These are phyloP conservation scores for Ilyonectria mors-panacis DNA, from an alignment of 2,329 filamentous ascomycete genomes.

Conservation along the genomic window DNA sequence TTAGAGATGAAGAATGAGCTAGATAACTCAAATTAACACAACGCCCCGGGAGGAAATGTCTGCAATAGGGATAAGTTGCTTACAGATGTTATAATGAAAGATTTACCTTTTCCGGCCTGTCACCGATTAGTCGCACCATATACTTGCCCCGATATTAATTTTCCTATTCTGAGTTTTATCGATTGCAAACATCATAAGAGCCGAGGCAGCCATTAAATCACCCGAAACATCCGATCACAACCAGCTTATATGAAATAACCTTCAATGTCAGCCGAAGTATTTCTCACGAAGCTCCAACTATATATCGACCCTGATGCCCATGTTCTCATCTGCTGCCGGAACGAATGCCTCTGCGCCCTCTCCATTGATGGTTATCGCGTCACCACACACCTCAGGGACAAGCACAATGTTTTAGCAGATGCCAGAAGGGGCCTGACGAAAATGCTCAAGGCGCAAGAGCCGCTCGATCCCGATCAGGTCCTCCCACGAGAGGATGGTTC, in stretches of 20 bases:
- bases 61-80: too few relatives aligned
- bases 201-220: too few relatives aligned
- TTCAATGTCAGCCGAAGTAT: too few relatives aligned
- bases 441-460: not conserved
- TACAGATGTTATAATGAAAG: too few relatives aligned
- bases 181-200: too few relatives aligned
- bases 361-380: not conserved
- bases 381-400: not conserved
- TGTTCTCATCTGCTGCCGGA: not conserved
- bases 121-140: too few relatives aligned
- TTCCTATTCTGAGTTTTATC: too few relatives aligned
- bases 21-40: not conserved
- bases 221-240: too few relatives aligned
- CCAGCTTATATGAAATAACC: too few relatives aligned
- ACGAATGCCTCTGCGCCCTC: not conserved
- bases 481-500: not conserved
- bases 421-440: not conserved
- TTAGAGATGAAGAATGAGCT: not conserved
- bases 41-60: not conserved
- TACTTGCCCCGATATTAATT: too few relatives aligned
- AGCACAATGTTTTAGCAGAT: not conserved
- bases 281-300: not conserved
- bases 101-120: too few relatives aligned
- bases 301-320: not conserved
- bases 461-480: not conserved